Evolutionary conservation across 768 basidiomycete genomes (phyloP).

Genomic region (Gymnopilus junonius): DNA sequence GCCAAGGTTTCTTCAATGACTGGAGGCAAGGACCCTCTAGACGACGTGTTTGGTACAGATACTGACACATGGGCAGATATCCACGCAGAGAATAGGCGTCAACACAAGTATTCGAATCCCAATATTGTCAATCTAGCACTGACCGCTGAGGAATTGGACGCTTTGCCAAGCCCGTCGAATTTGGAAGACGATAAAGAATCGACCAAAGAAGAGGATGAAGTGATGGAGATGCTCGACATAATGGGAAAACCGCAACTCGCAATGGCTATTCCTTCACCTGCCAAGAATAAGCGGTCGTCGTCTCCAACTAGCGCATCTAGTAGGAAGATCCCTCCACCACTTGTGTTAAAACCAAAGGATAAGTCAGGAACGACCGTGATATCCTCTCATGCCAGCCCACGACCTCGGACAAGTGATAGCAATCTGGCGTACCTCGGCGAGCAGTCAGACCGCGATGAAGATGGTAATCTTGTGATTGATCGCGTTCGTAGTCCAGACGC

Average conservation of each 20-base stretch:
- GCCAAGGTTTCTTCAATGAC: conserved; percentile 39
- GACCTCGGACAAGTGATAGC: conserved; percentile 38
- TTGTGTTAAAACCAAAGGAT: conserved; percentile 51
- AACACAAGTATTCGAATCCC: conserved; percentile 38
- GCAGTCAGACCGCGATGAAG: conserved; percentile 17
- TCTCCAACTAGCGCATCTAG: conserved; percentile 31
- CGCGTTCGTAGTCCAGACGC: conserved; percentile 39
- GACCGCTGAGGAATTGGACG: conserved; percentile 43
- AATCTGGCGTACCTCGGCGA: conserved; percentile 53
- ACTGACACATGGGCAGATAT: conserved; percentile 66
- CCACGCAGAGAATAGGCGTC: conserved; percentile 35
- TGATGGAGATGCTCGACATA: conserved; percentile 38
- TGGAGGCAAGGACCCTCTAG: conserved; percentile 52
- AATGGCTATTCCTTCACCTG: conserved; percentile 47
- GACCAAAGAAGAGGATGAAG: conserved; percentile 45
- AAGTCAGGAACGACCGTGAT: conserved; percentile 33
- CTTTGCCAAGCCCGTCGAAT: conserved; percentile 27
- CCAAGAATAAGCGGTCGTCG: conserved; percentile 34
- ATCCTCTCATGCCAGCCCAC: conserved; percentile 39
- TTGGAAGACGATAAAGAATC: conserved; percentile 34
- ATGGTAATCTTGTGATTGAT: conserved; percentile 20
- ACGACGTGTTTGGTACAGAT: conserved; percentile 70
- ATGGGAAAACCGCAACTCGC: conserved; percentile 38
- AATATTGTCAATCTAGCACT: conserved; percentile 59
- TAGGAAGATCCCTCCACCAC: conserved; percentile 61